Base-by-base conservation (phyloP, 192 early-diverging fungal species). In the Glomus cerebriforme region DNA sequence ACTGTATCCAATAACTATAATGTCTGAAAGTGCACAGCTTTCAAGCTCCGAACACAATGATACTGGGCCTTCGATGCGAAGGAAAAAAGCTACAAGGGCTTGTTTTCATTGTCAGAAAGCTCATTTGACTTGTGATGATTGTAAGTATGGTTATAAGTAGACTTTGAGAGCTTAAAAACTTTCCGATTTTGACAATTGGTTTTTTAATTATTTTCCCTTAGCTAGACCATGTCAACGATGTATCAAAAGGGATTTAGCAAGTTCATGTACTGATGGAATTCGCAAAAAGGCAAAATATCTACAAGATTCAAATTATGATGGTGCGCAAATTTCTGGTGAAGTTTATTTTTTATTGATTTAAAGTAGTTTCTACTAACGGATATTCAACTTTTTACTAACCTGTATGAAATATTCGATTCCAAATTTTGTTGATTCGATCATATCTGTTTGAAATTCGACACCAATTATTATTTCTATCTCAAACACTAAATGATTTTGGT, bases 201-300 rank as follows among this genome's bases (percentile, higher is more conserved):
- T 64, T 26, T 64, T 31, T 27, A 19, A 39, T 24, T 39, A 17
- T 4, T 15, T 59, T 43, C 39, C n/a, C 37, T 68, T 70, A 90
- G 89, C 86, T 59, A 92, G 97, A 26, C 97, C 97, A 39, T 98
- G 97, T 78, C 87, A 87, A 39, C 92, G 95, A 3, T 98, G 97
- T 79, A 86, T 94, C 26, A 97, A 96, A 85, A 84, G 92, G 67
- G 95, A 93, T 35, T 81, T 95, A 26, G 91, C 85, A 2, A 83
- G 78, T 29, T 90, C 92, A 7, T 97, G 97, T 79, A 88, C 91
- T 3, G 96, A 97, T 77, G 95, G 95, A 24, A 83, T 86, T 29
- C 89, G 96, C 78, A 98, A 96, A 81, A 95, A 92, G 82, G 95
- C 96, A 34, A 98, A 98, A 85, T 97, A 98, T 75, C 85, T 96